Percentiles rank a stretch among this genome's conserved stretches.
Evolutionary conservation across 305 asterid species (phyloP).

Genomic region (Petunia hybrid): DNA sequence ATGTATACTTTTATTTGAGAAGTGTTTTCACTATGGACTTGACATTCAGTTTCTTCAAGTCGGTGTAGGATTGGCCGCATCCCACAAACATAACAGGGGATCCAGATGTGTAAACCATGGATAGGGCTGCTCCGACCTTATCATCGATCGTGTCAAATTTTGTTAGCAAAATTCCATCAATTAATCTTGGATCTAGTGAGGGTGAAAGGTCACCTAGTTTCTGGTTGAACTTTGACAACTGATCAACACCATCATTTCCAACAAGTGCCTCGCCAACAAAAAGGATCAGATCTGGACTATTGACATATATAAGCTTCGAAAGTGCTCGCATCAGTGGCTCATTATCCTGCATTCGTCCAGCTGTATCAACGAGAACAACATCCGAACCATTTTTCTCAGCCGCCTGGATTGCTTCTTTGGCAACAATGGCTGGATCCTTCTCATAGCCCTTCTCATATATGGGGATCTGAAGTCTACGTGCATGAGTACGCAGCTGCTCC

Average conservation of each 20-base stretch:
- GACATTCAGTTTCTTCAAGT: constrained; percentile 40
- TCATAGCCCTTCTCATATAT: constrained; percentile 94
- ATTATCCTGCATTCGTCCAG: constrained; percentile 97
- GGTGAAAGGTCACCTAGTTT: constrained; percentile 63
- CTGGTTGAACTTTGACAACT: constrained; percentile 87
- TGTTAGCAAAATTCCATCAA: constrained; percentile 85
- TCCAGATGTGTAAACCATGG: constrained; percentile 93
- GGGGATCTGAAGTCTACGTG: constrained; percentile 91
- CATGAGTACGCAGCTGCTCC: constrained; percentile 93
- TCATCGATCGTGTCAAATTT: constrained; percentile 91
- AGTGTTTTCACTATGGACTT: constrained; percentile 87
- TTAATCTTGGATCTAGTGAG: constrained; percentile 61
- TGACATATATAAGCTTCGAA: constrained; percentile 77
- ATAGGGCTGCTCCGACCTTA: constrained; percentile 94
- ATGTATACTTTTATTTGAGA: constrained; percentile 50
- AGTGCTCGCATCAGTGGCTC: constrained; percentile 94
- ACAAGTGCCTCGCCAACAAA: constrained; percentile 96
- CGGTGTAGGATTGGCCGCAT: constrained; percentile 78
- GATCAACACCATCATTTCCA: constrained; percentile 92
- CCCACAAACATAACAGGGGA: constrained; percentile 91
- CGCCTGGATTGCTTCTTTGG: constrained; percentile 78
- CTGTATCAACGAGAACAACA: constrained; percentile 92
- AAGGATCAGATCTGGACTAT: constrained; percentile 79
- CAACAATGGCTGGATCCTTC: constrained; percentile 60
- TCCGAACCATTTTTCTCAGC: constrained; percentile 81